Evolutionary conservation across 331 rosid genomes (phyloP).

Genomic region (Rhamnella rubrinervis): DNA sequence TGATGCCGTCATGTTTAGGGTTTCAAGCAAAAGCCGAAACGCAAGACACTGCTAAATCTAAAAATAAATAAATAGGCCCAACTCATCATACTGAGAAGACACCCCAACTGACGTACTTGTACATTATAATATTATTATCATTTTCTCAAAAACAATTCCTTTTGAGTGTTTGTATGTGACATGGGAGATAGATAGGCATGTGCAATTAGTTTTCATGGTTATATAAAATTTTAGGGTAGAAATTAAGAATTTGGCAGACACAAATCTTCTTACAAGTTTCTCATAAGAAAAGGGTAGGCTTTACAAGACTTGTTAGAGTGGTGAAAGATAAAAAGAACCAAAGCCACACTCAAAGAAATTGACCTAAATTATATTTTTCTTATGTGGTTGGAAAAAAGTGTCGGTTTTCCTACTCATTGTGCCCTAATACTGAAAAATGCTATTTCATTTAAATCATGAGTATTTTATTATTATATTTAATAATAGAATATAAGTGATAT

Average conservation of each 20-base stretch:
- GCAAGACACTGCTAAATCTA: not conserved
- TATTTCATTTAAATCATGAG: no score
- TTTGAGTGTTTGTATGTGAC: no score
- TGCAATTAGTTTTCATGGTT: no score
- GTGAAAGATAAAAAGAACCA: not conserved
- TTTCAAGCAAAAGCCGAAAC: not conserved
- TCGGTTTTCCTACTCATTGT: slow-evolving; percentile 1
- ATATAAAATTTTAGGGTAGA: no score
- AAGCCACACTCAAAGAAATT: not conserved
- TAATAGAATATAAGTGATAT: no score
- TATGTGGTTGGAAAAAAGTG: not conserved
- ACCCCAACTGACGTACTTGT: slow-evolving; percentile 2
- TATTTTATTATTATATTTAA: no score
- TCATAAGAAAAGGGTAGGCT: not conserved
- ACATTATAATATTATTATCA: not conserved
- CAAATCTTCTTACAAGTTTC: not conserved
- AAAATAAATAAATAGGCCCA: not conserved
- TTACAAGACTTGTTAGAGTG: not conserved
- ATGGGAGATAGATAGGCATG: no score
- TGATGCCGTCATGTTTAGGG: not conserved
- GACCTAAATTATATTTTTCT: not conserved
- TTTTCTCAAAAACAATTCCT: no score
- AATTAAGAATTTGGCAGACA: not conserved
- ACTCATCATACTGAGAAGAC: slow-evolving; percentile 4
- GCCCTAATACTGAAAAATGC: not conserved